Evolutionary conservation across 169 alveolate species (phyloP).

Genomic region (Amoebophrya sp.): DNA sequence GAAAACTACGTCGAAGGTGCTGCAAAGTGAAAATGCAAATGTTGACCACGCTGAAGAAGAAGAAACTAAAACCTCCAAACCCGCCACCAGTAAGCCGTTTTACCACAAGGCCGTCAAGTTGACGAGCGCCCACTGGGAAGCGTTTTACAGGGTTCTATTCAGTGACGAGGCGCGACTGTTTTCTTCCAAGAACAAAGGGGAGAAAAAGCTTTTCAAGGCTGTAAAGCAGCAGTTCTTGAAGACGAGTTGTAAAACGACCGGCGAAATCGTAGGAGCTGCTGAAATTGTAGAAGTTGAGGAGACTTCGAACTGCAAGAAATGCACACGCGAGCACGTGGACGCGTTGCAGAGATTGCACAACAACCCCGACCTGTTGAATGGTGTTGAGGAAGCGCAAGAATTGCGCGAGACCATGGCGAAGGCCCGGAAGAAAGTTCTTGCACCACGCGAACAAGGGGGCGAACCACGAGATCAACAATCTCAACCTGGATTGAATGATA

Average conservation of each 20-base stretch:
- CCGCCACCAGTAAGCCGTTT: too few species aligned
- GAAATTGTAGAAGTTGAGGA: too few species aligned
- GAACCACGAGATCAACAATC: not conserved
- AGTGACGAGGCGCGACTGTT: not conserved
- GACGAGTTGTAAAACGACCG: too few species aligned
- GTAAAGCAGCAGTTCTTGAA: not conserved
- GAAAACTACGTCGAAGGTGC: too few species aligned
- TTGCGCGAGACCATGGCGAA: not conserved
- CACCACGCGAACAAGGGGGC: not conserved
- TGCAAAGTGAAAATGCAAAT: too few species aligned
- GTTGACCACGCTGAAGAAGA: not conserved
- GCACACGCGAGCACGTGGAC: not conserved
- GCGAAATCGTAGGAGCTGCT: too few species aligned
- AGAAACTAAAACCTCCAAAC: too few species aligned
- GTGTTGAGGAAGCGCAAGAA: not conserved
- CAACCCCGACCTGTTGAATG: not conserved
- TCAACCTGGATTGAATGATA: too few species aligned
- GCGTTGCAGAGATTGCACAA: not conserved
- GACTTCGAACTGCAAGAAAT: not conserved
- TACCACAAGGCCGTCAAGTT: not conserved
- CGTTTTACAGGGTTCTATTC: not conserved
- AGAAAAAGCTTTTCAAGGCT: not conserved
- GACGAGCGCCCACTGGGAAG: not conserved
- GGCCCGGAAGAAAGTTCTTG: not conserved
- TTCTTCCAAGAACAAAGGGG: not conserved